Conservation (phyloP, 768 basidiomycete species). For the Lactarius sp. region DNA sequence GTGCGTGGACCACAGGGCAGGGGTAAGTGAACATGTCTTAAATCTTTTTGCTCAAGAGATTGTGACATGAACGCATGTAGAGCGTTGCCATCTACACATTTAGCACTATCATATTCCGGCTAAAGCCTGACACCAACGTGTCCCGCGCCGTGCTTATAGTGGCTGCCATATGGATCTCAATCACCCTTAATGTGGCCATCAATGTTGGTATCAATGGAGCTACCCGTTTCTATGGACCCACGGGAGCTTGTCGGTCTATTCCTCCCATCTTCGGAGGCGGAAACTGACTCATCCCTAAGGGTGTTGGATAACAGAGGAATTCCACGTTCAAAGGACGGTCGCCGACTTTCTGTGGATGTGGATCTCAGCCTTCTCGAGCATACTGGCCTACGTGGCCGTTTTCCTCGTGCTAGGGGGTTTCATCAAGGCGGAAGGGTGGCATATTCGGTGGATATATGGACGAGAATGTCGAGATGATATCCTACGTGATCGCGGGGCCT, state of each 20-base stretch:
- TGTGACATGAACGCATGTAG: slow-evolving; percentile 17
- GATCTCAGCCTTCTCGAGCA: slow-evolving; percentile 40
- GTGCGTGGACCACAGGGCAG: slow-evolving; percentile 4
- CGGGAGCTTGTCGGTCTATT: slow-evolving; percentile 37
- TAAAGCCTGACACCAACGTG: slow-evolving; percentile 30
- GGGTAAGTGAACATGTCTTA: background rate
- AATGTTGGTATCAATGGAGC: slow-evolving; percentile 35
- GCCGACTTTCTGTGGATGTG: slow-evolving; percentile 54
- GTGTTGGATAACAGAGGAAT: slow-evolving; percentile 46
- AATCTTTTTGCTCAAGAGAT: background rate
- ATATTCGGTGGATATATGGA: slow-evolving; percentile 27
- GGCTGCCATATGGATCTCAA: slow-evolving; percentile 37
- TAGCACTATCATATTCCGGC: slow-evolving; percentile 35
- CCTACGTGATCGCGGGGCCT: slow-evolving; percentile 33
- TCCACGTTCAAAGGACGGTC: slow-evolving; percentile 37
- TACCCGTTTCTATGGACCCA: slow-evolving; percentile 38
- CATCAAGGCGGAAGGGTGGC: slow-evolving; percentile 33
- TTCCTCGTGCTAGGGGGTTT: slow-evolving; percentile 40
- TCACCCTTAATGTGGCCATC: slow-evolving; percentile 39
- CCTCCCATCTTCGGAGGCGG: background rate
- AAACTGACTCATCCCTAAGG: slow-evolving; percentile 31
- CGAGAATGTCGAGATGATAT: slow-evolving; percentile 1
- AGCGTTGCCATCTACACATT: slow-evolving; percentile 41
- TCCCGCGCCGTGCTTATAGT: slow-evolving; percentile 34
- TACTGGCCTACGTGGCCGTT: slow-evolving; percentile 43